Evolutionary conservation across 2,329 filamentous ascomycete species (phyloP), one percentile per base, ranked within the genome.

Genomic region (Cordyceps tenuipes): DNA sequence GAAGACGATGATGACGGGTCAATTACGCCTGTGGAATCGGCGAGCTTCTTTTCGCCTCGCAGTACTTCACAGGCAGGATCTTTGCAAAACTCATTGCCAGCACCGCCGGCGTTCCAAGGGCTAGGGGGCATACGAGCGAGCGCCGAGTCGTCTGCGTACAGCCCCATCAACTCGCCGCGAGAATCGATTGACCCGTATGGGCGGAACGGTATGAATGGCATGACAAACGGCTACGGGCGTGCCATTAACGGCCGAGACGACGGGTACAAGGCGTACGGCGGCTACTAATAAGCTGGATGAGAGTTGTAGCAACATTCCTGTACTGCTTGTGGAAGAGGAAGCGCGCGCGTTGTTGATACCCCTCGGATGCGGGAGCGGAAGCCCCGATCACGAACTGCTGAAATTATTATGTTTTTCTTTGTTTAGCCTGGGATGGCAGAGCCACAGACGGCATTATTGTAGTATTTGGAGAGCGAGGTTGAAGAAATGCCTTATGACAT

Each of bases 1-100:
- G 88, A 91, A 58, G 84, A 89, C 23, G 88, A 91, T 12, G 87
- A 91, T 55, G 87, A 91, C 57, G 84, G 82, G 56, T 81, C 80
- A 9, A 73, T 84, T 10, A 85, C 83, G 6, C 85, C 87, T 0
- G 80, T 87, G 46, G 86, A 89, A 61, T 86, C 84, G 7, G 82
- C 82, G 1, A 84, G 84, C 19, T 90, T 89, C 74, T 88, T 90
- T 70, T 89, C 78, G 57, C 84, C 78, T 62, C 79, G 74, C 46
- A 80, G 76, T 63, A 80, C 71, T 9, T 71, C 66, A 63, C 73
- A 72, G 49, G 65, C 65, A 34, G 69, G 69, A 17, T 61, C 57
- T 49, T 48, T 61, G 41, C 75, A 76, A 53, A 75, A 74, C 39
- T 71, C 74, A 7, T 71, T 82, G 9, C 76, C 78, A 61, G 80